Conservation (phyloP, 75 land plant species). For the Isoetes taiwanensis region DNA sequence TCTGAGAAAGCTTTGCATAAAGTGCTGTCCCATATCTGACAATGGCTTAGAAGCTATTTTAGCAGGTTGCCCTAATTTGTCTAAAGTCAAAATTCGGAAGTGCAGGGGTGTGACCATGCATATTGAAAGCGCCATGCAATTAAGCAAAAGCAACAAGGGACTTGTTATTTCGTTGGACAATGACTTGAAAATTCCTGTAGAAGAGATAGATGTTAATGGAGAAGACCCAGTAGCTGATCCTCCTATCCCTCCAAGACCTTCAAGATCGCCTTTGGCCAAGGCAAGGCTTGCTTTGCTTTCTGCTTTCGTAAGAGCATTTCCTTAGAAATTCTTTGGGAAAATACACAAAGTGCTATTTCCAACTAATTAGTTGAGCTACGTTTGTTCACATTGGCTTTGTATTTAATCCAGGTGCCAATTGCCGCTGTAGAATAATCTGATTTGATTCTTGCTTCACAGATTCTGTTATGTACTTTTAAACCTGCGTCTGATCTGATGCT, state of each 20-base stretch:
- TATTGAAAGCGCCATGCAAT: not conserved
- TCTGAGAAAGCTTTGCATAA: slow-evolving; percentile 1
- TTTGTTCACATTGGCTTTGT: no score
- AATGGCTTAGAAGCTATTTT: not conserved
- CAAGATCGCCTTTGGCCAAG: not conserved
- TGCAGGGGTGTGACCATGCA: not conserved
- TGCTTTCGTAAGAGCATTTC: no score
- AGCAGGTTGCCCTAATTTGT: not conserved
- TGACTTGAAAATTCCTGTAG: no score
- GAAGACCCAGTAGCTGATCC: not conserved
- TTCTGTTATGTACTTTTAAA: no score
- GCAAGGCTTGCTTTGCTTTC: not conserved
- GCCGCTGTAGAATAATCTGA: no score
- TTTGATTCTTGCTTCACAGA: no score
- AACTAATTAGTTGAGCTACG: no score
- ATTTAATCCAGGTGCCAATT: no score
- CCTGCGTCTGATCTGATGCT: no score
- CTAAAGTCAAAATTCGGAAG: slow-evolving; percentile 1
- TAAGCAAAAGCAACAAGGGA: not conserved
- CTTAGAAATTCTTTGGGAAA: no score
- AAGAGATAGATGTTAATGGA: not conserved
- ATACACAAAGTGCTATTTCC: no score
- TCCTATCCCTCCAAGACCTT: not conserved
- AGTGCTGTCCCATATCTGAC: slow-evolving; percentile 6
- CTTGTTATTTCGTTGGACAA: not conserved